phyloP scores from a whole-genome alignment of 352 stramenopile species.

The Pythium aquatile region DNA sequence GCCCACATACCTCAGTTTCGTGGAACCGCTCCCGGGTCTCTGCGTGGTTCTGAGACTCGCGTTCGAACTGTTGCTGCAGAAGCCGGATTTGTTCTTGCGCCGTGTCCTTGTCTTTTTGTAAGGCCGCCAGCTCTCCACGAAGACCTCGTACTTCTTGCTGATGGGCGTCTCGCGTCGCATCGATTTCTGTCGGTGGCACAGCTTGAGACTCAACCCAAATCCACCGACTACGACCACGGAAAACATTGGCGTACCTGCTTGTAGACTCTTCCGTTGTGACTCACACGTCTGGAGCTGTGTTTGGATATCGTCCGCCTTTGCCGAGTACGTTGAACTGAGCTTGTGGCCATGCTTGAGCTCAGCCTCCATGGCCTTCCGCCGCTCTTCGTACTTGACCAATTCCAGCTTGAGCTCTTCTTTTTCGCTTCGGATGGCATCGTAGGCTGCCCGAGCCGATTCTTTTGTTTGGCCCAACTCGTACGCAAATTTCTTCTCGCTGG shows the following conservation, averaged over 20 bases:
- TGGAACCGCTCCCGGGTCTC: slow-evolving; percentile 46
- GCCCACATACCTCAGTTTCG: slow-evolving; percentile 49
- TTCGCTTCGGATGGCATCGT: slow-evolving; percentile 60
- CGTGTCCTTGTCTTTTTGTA: slow-evolving; percentile 32
- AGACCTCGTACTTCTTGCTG: slow-evolving; percentile 36
- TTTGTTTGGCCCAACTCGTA: slow-evolving; percentile 72
- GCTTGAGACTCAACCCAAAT: neutral
- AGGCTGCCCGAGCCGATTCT: slow-evolving; percentile 59
- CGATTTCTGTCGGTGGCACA: slow-evolving; percentile 33
- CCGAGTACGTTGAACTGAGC: slow-evolving; percentile 46
- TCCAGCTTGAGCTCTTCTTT: slow-evolving; percentile 60
- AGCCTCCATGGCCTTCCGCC: slow-evolving; percentile 35
- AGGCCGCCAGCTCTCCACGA: slow-evolving; percentile 28
- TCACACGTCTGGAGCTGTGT: slow-evolving; percentile 50
- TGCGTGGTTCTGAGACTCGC: slow-evolving; percentile 42
- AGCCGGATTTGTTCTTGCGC: slow-evolving; percentile 35
- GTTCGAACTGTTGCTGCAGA: slow-evolving; percentile 39
- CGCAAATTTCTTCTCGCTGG: slow-evolving; percentile 59
- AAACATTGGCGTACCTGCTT: slow-evolving; percentile 29
- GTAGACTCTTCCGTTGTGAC: slow-evolving; percentile 33
- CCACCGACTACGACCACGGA: too few relatives aligned
- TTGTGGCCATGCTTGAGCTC: slow-evolving; percentile 57
- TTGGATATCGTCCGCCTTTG: slow-evolving; percentile 52
- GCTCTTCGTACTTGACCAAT: slow-evolving; percentile 48
- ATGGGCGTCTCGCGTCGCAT: slow-evolving; percentile 32